Base-by-base conservation (phyloP, 192 early-diverging fungal genomes). In the Coemansia brasiliensis region DNA sequence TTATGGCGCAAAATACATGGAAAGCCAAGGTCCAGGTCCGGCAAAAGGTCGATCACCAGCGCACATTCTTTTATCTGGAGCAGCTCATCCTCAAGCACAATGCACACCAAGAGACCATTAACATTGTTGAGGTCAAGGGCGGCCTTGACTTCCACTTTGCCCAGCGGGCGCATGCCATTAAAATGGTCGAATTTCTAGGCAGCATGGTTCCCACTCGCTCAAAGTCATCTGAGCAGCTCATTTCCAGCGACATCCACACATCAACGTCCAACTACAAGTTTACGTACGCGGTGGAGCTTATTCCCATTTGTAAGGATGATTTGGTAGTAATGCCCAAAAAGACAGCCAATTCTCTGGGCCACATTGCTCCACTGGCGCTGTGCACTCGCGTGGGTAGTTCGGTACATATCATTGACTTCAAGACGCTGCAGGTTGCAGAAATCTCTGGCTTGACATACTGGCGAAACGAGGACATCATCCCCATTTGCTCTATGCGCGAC, bases 61-160 rank as follows among this genome's bases (percentile, higher is more conserved):
- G 94, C 57, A 99, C 96, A 8, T 99, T 99, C 82, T 87, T 97
- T 57, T 97, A 92, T 75, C 85, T 99, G 8, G 96, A 99, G 72
- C 96, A 99, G 79, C 81, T 99, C 58, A 98, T 99, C 57, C 87
- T 99, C 52, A 96, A 96, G 83, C 94, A 99, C 82, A 91, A 90
- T 52, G 94, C 94, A 3, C 93, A 96, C 83, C 89, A 89, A 58
- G 94, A 99, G 65, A 98, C 96, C 6, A 94, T 90, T 61, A 99
- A 99, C 75, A 99, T 99, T 73, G 94, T 95, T 60, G 95, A 98
- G 66, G 89, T 86, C 56, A 91, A 85, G 71, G 96, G 96, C 63
- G 96, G 96, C 59, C 79, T 99, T 40, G 96, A 99, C 71, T 99
- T 99, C 74, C 96, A 91, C 76, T 99, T 94, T 79, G 85, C 84